Evolutionary conservation across 1,284 basidiomycete species (phyloP).

Genomic region (Malassezia obtusa): DNA sequence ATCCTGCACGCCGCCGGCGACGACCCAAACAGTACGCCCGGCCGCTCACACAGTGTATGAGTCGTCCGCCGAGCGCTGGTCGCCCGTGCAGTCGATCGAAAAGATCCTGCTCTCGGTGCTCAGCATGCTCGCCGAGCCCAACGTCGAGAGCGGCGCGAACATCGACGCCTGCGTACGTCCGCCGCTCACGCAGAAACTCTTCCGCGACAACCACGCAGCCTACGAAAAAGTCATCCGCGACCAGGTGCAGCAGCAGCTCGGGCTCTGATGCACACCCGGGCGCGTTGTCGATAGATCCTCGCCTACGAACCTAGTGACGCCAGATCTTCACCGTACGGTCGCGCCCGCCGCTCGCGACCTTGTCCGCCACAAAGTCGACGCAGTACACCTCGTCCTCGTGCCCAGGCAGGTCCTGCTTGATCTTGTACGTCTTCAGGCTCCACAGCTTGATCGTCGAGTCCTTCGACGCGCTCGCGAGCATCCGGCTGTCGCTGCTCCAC

Average conservation of each 20-base stretch:
- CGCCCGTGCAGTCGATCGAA: constrained; percentile 91
- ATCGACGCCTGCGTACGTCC: constrained; percentile 59
- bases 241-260: constrained; percentile 41
- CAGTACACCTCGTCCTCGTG: constrained; percentile 98
- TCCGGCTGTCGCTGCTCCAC: constrained; percentile 86
- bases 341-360: constrained; percentile 83
- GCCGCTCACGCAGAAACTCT: constrained; percentile 33
- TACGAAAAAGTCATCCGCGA: constrained; percentile 44
- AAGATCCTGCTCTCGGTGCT: constrained; percentile 84
- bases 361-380: constrained; percentile 68
- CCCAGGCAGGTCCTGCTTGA: constrained; percentile 83
- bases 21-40: constrained; percentile 54
- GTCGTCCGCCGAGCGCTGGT: constrained; percentile 91
- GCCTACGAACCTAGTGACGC: constrained; percentile 22
- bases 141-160: constrained; percentile 94
- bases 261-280: constrained; percentile 22
- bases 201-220: constrained; percentile 37
- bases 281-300: background rate
- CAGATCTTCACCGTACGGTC: constrained; percentile 57
- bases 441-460: constrained; percentile 66
- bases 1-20: constrained; percentile 96
- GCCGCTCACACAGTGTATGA: constrained; percentile 54
- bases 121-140: constrained; percentile 99
- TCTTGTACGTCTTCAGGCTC: constrained; percentile 55
- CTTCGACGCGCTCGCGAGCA: constrained; percentile 87